Conservation (phyloP, 2,329 filamentous ascomycete species). For the Exophiala spinifera region DNA sequence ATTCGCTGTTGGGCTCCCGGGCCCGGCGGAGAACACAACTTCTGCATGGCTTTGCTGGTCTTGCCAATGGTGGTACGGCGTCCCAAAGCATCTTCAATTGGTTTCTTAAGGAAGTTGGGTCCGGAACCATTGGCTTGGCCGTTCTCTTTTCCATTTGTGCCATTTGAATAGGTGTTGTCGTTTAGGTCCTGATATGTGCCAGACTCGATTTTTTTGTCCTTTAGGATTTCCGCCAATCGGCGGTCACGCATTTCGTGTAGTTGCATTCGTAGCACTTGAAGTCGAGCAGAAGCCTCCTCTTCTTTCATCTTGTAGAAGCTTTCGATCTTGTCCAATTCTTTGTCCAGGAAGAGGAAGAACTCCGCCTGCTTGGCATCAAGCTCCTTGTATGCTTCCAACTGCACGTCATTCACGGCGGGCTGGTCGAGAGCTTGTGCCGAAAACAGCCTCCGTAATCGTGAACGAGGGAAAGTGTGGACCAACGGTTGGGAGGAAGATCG, state of each 20-base stretch:
- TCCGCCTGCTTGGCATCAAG: constrained; percentile 74
- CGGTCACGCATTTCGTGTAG: constrained; percentile 90
- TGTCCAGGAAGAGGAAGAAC: constrained; percentile 81
- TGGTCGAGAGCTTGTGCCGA: constrained; percentile 33
- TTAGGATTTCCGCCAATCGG: constrained; percentile 67
- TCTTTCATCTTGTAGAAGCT: constrained; percentile 86
- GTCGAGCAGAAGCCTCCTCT: constrained; percentile 71
- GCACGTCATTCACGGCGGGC: constrained; percentile 46
- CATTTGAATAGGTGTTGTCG: neutral
- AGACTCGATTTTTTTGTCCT: neutral
- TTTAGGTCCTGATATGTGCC: neutral
- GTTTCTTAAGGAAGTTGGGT: constrained; percentile 30
- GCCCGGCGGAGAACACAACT: constrained; percentile 41
- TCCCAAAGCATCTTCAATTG: constrained; percentile 45
- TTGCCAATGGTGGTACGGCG: constrained; percentile 52
- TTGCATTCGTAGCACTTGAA: constrained; percentile 72
- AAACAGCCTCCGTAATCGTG: constrained; percentile 43
- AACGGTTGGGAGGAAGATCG: constrained; percentile 23
- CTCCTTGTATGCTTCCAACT: constrained; percentile 58
- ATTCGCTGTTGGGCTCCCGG: constrained; percentile 32
- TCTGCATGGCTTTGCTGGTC: constrained; percentile 51
- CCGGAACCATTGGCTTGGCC: constrained; percentile 29
- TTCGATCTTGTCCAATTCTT: constrained; percentile 87
- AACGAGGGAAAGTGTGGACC: constrained; percentile 32
- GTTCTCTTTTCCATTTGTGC: constrained; percentile 26